Evolutionary conservation across 768 basidiomycete species (phyloP).

Genomic region (Pholiota conissans): DNA sequence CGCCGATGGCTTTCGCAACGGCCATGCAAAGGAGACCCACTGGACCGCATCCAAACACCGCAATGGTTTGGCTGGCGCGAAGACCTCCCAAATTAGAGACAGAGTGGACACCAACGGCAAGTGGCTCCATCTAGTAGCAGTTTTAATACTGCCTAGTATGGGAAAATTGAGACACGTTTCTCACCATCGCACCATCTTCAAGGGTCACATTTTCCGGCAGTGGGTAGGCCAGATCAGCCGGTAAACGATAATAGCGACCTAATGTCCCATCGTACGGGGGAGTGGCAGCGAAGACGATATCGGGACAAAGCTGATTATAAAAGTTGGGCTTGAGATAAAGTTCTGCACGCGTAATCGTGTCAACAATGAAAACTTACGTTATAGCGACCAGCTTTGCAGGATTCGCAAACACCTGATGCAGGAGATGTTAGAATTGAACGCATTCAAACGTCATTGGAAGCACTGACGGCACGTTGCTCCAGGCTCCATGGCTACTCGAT

Average conservation of each 20-base stretch:
- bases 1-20: slow-evolving; percentile 93
- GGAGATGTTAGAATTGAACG: background rate
- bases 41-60: slow-evolving; percentile 88
- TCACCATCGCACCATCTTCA: slow-evolving; percentile 94
- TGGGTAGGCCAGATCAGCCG: slow-evolving; percentile 80
- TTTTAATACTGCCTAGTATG: background rate
- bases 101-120: slow-evolving; percentile 90
- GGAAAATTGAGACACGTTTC: background rate
- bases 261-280: slow-evolving; percentile 94
- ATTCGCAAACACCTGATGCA: slow-evolving; percentile 58
- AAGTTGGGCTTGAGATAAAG: background rate
- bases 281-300: slow-evolving; percentile 89
- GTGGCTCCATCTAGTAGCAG: slow-evolving; percentile 78
- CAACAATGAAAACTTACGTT: slow-evolving; percentile 58
- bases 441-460: background rate
- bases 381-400: slow-evolving; percentile 83
- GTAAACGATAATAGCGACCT: slow-evolving; percentile 81
- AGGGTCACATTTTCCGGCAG: slow-evolving; percentile 84
- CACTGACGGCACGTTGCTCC: slow-evolving; percentile 75
- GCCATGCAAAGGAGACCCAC: slow-evolving; percentile 90
- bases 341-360: background rate
- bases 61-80: slow-evolving; percentile 72
- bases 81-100: slow-evolving; percentile 76
- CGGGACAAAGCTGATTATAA: slow-evolving; percentile 63
- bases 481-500: slow-evolving; percentile 91